Evolutionary conservation across 768 basidiomycete genomes (phyloP), one percentile per base, ranked within the genome.

Genomic region (Grammothele lineata): DNA sequence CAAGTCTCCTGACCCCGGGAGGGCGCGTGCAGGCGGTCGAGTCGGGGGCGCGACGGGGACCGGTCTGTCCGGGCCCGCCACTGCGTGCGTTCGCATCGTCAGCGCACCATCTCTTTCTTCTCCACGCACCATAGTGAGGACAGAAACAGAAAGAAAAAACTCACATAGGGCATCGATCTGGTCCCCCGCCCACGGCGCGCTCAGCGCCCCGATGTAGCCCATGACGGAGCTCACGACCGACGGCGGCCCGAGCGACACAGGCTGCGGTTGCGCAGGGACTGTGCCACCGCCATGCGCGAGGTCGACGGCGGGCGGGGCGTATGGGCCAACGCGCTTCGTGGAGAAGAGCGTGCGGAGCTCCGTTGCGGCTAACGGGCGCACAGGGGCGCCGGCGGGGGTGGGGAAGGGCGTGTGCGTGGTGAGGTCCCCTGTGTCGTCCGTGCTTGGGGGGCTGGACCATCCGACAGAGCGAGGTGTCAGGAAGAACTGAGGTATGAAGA

Each of bases 31-130:
- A 30, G 27, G 14, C 27, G 27, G 27, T 14, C 27, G 27, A 7
- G 27, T 7, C 7, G 27, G 8, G 14, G 27, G 27, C 27, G 27
- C 27, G 14, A 30, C 9, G 8, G 72, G 78, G 18, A 76, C 61
- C 6, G 82, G 83, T 47, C 84, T 68, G 54, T 84, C 70, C 1
- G 81, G 80, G 1, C 84, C 85, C 9, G 78, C 85, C 45, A 87
- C 85, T 86, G 18, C 14, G 19, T 7, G 9, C 18, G 17, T 15
- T n/a, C 17, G 4, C 18, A 24, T 7, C 15, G 41, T 48, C 27
- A 50, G 48, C 21, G 4, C 9, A 12, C 14, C n/a, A 14, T 8
- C n/a, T n/a, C n/a, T n/a, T n/a, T n/a, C n/a, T n/a, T n/a, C n/a
- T n/a, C n/a, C n/a, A n/a, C n/a, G n/a, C n/a, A n/a, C n/a, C n/a